Percentiles rank a stretch among this genome's conserved stretches.
phyloP scores from a whole-genome alignment of 2,329 filamentous ascomycete genomes.

The Fusarium tuaranense region DNA sequence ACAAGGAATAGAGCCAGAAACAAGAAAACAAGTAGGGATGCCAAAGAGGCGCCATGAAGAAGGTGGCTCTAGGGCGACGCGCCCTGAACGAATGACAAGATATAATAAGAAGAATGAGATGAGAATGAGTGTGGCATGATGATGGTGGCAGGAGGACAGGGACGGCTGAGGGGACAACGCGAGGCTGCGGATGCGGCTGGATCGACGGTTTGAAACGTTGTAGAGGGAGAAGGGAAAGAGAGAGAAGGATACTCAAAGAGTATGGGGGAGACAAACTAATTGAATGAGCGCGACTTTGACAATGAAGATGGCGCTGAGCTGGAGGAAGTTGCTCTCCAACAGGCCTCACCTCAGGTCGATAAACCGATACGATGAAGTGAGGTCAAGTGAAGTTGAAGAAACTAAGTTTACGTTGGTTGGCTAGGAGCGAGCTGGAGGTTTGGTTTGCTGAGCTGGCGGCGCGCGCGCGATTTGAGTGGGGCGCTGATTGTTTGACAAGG shows the following conservation, averaged over 20 bases:
- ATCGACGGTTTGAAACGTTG: slow-evolving; percentile 36
- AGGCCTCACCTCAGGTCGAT: slow-evolving; percentile 37
- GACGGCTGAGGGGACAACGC: slow-evolving; percentile 36
- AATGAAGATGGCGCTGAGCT: slow-evolving; percentile 40
- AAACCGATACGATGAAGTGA: slow-evolving; percentile 39
- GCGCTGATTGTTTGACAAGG: slow-evolving; percentile 6
- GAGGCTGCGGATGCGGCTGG: slow-evolving; percentile 42
- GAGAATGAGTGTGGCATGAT: slow-evolving; percentile 13
- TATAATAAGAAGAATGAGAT: slow-evolving; percentile 17
- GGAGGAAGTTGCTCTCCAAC: slow-evolving; percentile 38
- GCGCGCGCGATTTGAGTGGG: slow-evolving; percentile 36
- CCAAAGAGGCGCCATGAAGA: slow-evolving; percentile 45
- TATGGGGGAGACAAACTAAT: slow-evolving; percentile 51
- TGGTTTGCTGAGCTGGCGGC: slow-evolving; percentile 30
- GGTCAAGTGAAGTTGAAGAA: slow-evolving; percentile 46
- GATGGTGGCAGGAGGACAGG: slow-evolving; percentile 14
- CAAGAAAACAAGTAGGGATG: slow-evolving; percentile 40
- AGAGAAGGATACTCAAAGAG: slow-evolving; percentile 39
- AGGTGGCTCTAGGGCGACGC: slow-evolving; percentile 23
- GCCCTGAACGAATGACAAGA: slow-evolving; percentile 27
- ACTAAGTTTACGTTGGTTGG: slow-evolving; percentile 42
- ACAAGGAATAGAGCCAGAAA: slow-evolving; percentile 39
- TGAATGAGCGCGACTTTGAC: slow-evolving; percentile 45
- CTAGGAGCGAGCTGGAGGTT: slow-evolving; percentile 33
- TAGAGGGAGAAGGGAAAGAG: slow-evolving; percentile 32